Conservation (phyloP, 2,329 filamentous ascomycete species). For the Pyrenophora seminiperda region DNA sequence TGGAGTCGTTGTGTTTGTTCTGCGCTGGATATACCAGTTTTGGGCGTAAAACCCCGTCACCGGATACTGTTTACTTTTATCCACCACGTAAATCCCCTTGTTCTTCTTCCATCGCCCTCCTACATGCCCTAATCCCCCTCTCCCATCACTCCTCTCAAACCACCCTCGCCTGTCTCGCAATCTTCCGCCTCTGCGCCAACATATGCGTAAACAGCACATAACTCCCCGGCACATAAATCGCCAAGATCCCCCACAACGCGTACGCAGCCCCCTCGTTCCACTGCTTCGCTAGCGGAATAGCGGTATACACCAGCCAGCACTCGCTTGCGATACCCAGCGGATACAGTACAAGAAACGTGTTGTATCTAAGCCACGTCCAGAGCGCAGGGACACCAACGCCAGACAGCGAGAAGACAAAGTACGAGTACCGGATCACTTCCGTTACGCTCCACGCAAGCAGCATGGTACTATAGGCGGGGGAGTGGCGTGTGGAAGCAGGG, state of each 20-base stretch:
- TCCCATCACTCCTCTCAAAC: not conserved
- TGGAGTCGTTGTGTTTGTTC: no score
- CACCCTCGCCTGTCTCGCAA: constrained; percentile 42
- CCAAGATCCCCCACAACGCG: constrained; percentile 68
- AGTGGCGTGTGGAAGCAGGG: constrained; percentile 64
- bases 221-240: constrained; percentile 77
- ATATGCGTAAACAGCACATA: constrained; percentile 93
- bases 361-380: constrained; percentile 83
- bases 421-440: constrained; percentile 91
- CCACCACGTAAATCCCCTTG: no score
- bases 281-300: constrained; percentile 64
- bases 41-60: no score
- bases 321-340: constrained; percentile 90
- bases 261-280: constrained; percentile 61
- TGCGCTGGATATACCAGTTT: no score
- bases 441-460: constrained; percentile 86
- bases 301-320: constrained; percentile 76
- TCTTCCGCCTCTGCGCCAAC: constrained; percentile 86
- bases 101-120: no score
- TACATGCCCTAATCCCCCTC: no score
- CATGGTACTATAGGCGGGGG: constrained; percentile 74
- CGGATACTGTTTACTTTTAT: no score
- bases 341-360: constrained; percentile 91
- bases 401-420: constrained; percentile 77
- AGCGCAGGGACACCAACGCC: constrained; percentile 62